Evolutionary conservation across 805 yeast species (phyloP).

Genomic region (Saturnispora galanensis): DNA sequence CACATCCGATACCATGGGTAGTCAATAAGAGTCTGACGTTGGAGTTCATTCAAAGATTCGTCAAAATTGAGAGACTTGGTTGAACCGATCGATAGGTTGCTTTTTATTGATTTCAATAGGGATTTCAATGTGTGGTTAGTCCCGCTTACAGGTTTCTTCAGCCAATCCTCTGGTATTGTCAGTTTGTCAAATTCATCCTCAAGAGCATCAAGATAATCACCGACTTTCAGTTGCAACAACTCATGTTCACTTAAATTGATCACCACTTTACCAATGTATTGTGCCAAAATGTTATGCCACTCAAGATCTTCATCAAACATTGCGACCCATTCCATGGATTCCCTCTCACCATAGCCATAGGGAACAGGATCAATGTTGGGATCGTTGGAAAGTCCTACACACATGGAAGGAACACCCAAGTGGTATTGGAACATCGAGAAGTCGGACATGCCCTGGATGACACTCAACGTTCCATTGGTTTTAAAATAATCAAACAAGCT

Average conservation of each 20-base stretch:
- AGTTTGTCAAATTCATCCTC: constrained; percentile 25
- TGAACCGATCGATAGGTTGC: too few species aligned
- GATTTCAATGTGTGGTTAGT: too few species aligned
- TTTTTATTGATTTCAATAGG: too few species aligned
- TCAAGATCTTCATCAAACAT: constrained; percentile 36
- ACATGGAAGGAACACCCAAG: constrained; percentile 56
- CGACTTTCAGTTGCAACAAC: constrained; percentile 38
- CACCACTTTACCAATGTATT: constrained; percentile 46
- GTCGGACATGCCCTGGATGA: constrained; percentile 42
- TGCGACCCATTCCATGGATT: constrained; percentile 47
- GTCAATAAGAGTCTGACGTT: constrained; percentile 46
- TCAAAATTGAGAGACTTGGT: constrained; percentile 14
- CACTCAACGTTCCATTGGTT: constrained; percentile 28
- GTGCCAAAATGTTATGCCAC: constrained; percentile 48
- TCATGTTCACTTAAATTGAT: constrained; percentile 49
- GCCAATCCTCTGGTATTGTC: constrained; percentile 24
- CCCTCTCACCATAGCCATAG: constrained; percentile 50
- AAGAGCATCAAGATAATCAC: constrained; percentile 39
- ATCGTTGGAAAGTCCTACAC: constrained; percentile 33
- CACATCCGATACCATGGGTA: constrained; percentile 68
- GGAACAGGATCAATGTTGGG: constrained; percentile 38
- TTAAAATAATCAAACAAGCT: constrained; percentile 43
- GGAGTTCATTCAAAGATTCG: constrained; percentile 26
- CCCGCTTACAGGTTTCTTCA: background rate
- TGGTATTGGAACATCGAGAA: constrained; percentile 53